A percentile compares a stretch with the other conserved stretches of the same genome.
These are phyloP conservation scores for Entomortierella lignicola DNA, from an alignment of 192 early-diverging fungal genomes.

Conservation along the genomic window DNA sequence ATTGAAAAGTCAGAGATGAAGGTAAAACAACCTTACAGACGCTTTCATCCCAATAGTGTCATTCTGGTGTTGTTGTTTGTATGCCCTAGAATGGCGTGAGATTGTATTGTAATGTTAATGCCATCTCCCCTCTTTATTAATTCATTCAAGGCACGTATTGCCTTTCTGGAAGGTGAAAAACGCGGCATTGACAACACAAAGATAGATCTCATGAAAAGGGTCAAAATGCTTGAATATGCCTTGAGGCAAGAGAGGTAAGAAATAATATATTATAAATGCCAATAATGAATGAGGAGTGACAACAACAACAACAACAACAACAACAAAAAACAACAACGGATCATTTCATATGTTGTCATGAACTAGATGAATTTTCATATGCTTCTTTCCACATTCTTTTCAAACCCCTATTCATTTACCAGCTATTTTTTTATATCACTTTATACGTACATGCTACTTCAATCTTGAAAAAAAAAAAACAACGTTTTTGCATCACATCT, in stretches of 20 bases:
- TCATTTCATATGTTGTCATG: neutral
- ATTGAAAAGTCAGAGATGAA: conserved; percentile 84
- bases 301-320: too few relatives aligned
- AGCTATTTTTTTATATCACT: neutral
- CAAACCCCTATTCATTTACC: conserved; percentile 14
- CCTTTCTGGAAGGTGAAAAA: conserved; percentile 81
- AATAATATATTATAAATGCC: too few relatives aligned
- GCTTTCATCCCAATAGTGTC: neutral
- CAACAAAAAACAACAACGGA: neutral
- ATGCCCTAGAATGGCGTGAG: too few relatives aligned
- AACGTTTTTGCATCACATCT: too few relatives aligned
- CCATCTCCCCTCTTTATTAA: neutral
- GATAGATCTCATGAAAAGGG: conserved; percentile 77
- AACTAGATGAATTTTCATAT: conserved; percentile 12
- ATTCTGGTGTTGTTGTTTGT: too few relatives aligned
- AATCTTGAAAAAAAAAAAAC: too few relatives aligned
- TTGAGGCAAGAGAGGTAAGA: conserved; percentile 79
- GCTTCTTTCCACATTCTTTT: conserved; percentile 1
- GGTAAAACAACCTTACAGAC: conserved; percentile 51
- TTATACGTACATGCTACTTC: too few relatives aligned
- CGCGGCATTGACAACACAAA: conserved; percentile 80
- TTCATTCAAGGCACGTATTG: conserved; percentile 72
- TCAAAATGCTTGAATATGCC: conserved; percentile 90
- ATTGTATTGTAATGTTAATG: neutral
- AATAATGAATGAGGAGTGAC: too few relatives aligned